Base-by-base conservation (phyloP, 73 alveolate genomes). In the Paramecium pentaurelia region DNA sequence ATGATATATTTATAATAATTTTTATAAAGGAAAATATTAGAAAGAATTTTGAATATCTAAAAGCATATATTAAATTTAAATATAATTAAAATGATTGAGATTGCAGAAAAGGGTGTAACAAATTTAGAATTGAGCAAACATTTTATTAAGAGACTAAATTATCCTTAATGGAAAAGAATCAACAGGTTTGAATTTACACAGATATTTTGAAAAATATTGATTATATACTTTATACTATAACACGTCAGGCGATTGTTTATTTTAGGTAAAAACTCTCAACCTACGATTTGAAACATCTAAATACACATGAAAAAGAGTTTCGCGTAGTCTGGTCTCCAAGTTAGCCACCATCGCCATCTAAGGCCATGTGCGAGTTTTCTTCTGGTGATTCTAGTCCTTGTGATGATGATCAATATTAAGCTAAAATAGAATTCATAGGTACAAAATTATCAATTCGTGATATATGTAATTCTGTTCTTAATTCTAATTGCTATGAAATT, bases 331-430 rank as follows among this genome's bases (percentile, higher is more conserved):
- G 91, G 91, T 80, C 91, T 45, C 91, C 91, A 80, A 47, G 77
- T 42, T 80, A 40, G 12, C 49, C 77, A 16, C 91, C 91, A 20
- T 80, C 91, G 2, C 91, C 71, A 44, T 80, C 91, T 5, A 80
- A 80, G 77, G 91, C 91, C 16, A 25, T 80, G 75, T 25, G 58
- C n/a, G 91, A 80, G 30, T 80, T 80, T 80, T 80, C 91, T 0
- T 80, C 91, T 80, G 91, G 91, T 25, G 91, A 80, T 80, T 80
- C 91, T 20, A 80, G 91, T 47, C 91, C 91, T 8, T 80, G 91
- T 80, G 75, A 80, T 22, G 91, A 80, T 80, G 91, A 80, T 27
- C 42, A 80, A 34, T 22, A 44, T 27, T 42, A 73, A 40, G 28
- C 73, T 36, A 80, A 80, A 36, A 18, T 42, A 27, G 91, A 80